phyloP scores from a whole-genome alignment of 2,329 filamentous ascomycete genomes.

The Colletotrichum horii region DNA sequence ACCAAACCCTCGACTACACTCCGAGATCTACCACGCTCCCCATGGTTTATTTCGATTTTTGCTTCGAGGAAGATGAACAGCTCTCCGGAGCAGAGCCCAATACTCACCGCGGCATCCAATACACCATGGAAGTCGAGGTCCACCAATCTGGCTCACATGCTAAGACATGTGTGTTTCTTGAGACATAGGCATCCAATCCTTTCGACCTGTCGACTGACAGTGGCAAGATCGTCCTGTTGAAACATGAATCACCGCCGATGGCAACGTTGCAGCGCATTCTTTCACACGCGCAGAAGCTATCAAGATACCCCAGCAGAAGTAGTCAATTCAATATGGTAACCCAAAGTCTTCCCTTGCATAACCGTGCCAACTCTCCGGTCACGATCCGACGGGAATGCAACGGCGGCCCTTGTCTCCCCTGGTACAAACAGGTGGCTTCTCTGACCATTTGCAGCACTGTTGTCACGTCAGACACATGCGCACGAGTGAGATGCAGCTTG shows the following conservation, averaged over 20 bases:
- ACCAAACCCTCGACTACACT: constrained; percentile 8
- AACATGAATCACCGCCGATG: not conserved
- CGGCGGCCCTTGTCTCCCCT: not conserved
- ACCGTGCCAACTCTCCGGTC: not conserved
- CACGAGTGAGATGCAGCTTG: not conserved
- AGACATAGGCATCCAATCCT: not conserved
- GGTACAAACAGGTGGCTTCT: constrained; percentile 8
- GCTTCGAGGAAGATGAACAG: constrained; percentile 5
- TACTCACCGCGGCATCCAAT: constrained; percentile 8
- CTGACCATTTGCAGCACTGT: constrained; percentile 15
- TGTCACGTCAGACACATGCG: not conserved
- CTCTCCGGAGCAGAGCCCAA: not conserved
- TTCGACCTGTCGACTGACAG: not conserved
- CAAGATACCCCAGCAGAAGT: not conserved
- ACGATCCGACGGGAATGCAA: not conserved
- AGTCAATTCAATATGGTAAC: not conserved
- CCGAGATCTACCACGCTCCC: constrained; percentile 1
- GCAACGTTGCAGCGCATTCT: not conserved
- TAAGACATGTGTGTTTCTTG: not conserved
- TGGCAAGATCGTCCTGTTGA: not conserved
- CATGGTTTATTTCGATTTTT: constrained; percentile 12
- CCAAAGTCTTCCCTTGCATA: not conserved
- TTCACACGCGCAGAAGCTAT: not conserved
- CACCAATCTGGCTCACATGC: not conserved
- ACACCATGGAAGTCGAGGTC: constrained; percentile 1